Conservation (phyloP, 495 filamentous ascomycete genomes). For the Aspergillus saccharolyticus region DNA sequence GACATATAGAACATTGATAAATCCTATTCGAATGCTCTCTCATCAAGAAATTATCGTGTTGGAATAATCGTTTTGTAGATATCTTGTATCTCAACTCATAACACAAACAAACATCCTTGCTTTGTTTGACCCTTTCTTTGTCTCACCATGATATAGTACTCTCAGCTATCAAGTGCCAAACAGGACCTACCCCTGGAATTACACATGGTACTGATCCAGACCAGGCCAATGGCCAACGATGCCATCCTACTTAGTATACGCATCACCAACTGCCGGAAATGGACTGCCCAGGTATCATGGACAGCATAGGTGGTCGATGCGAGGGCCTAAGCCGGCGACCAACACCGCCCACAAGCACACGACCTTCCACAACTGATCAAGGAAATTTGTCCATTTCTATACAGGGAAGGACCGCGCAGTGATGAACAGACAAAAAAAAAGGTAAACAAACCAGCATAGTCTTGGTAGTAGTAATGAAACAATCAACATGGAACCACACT, state of each 20-base stretch:
- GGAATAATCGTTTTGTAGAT: too few species aligned
- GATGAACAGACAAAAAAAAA: slow-evolving; percentile 5
- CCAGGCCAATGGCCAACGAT: not conserved
- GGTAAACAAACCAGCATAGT: slow-evolving; percentile 28
- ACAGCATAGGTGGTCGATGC: not conserved
- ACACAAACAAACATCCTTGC: too few species aligned
- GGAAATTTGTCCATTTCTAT: slow-evolving; percentile 35
- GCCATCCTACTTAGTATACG: not conserved
- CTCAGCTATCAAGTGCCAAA: not conserved
- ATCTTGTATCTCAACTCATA: too few species aligned
- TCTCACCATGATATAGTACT: not conserved
- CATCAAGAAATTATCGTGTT: too few species aligned
- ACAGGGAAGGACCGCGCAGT: slow-evolving; percentile 31
- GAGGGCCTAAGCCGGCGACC: not conserved
- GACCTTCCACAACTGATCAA: not conserved
- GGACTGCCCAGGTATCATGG: not conserved
- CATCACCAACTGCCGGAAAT: not conserved
- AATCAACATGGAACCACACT: slow-evolving; percentile 25
- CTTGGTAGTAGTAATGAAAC: slow-evolving; percentile 25
- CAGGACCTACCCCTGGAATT: not conserved
- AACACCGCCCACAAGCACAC: not conserved
- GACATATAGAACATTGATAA: too few species aligned
- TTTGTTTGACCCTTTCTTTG: not conserved
- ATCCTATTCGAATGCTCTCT: too few species aligned
- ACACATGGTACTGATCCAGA: not conserved